phyloP scores from a whole-genome alignment of 2,329 filamentous ascomycete genomes.

The Blastomyces emzantsi region DNA sequence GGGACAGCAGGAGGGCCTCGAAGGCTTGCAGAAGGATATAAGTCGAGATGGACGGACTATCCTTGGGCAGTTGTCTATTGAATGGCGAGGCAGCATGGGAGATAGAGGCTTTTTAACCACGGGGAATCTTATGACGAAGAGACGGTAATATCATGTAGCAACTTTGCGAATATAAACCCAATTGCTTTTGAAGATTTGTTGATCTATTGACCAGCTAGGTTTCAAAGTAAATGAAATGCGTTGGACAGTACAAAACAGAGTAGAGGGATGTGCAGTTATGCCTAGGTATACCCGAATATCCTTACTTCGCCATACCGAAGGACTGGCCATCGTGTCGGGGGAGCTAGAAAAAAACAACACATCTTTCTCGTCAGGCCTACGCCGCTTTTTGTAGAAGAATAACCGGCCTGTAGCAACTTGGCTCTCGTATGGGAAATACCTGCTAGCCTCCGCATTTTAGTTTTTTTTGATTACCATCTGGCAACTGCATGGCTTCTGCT shows the following conservation, averaged over 20 bases:
- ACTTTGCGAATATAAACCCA: neutral
- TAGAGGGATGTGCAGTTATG: neutral
- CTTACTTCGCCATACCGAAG: neutral
- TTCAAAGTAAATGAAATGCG: neutral
- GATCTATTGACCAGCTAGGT: neutral
- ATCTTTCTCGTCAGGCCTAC: neutral
- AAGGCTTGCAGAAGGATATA: slow-evolving; percentile 44
- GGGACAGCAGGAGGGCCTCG: slow-evolving; percentile 38
- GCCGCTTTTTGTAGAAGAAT: no score
- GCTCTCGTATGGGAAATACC: neutral
- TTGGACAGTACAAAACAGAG: neutral
- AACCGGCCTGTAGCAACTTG: no score
- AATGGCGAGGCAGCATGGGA: slow-evolving; percentile 85
- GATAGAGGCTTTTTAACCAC: slow-evolving; percentile 81
- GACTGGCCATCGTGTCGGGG: neutral
- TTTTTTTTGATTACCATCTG: neutral
- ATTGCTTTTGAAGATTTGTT: neutral
- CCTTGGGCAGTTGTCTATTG: slow-evolving; percentile 74
- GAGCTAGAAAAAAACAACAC: neutral
- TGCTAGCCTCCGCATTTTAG: neutral
- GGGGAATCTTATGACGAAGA: slow-evolving; percentile 56
- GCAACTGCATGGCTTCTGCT: neutral
- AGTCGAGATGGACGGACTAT: slow-evolving; percentile 46
- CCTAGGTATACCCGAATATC: neutral
- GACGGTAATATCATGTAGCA: slow-evolving; percentile 20